Evolutionary conservation across 331 rosid genomes (phyloP).

Genomic region (Saraca asoca): DNA sequence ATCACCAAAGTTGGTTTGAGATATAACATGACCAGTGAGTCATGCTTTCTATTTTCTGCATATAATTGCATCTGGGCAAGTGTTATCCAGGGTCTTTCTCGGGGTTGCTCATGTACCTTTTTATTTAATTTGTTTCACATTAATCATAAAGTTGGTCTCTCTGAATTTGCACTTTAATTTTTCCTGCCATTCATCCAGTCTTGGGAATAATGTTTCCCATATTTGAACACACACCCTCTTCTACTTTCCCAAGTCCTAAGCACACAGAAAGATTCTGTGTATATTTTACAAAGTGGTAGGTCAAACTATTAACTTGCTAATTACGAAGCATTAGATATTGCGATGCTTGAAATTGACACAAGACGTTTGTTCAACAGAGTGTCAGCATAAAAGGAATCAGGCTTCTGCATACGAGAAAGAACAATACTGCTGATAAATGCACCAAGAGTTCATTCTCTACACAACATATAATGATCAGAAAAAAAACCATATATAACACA

Average conservation of each 20-base stretch:
- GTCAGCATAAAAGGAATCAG: too few relatives aligned
- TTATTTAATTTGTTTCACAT: slow-evolving; percentile 51
- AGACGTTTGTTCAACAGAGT: too few relatives aligned
- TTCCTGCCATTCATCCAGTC: slow-evolving; percentile 30
- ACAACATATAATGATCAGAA: too few relatives aligned
- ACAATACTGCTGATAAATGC: too few relatives aligned
- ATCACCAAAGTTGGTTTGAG: slow-evolving; percentile 22
- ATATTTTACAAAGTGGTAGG: too few relatives aligned
- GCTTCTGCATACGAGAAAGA: too few relatives aligned
- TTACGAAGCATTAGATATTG: too few relatives aligned
- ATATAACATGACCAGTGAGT: slow-evolving; percentile 32
- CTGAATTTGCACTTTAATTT: slow-evolving; percentile 33
- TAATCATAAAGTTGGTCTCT: slow-evolving; percentile 51
- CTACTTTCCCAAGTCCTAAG: slow-evolving; percentile 7
- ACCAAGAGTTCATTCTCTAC: too few relatives aligned
- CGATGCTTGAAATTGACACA: too few relatives aligned
- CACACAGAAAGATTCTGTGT: too few relatives aligned
- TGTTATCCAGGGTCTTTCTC: slow-evolving; percentile 42
- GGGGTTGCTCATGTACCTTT: slow-evolving; percentile 43
- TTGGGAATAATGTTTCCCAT: slow-evolving; percentile 34
- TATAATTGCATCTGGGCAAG: slow-evolving; percentile 43
- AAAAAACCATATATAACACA: too few relatives aligned
- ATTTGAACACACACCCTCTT: slow-evolving; percentile 8
- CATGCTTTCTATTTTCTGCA: slow-evolving; percentile 40
- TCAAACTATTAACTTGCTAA: too few relatives aligned